A percentile compares a stretch with the other conserved stretches of the same genome.
Evolutionary conservation across 2,329 filamentous ascomycete species (phyloP).

Genomic region (Pseudogymnoascus sp.): DNA sequence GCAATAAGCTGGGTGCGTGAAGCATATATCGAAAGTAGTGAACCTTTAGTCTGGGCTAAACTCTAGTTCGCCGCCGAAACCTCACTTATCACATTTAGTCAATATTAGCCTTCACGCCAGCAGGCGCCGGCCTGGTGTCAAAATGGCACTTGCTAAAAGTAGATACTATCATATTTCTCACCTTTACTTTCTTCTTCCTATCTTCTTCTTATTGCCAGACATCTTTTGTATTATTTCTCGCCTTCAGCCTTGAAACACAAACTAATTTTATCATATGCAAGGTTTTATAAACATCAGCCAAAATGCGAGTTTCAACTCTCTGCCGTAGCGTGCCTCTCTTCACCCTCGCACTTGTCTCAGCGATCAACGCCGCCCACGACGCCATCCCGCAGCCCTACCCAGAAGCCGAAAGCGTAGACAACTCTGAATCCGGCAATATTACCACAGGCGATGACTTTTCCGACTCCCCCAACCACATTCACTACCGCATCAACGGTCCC

Average conservation of each 20-base stretch:
- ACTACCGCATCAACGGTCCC: background rate
- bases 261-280: background rate
- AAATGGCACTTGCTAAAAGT: background rate
- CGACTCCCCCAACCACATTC: background rate
- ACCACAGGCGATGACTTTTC: background rate
- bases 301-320: background rate
- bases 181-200: background rate
- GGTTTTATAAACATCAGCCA: background rate
- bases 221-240: background rate
- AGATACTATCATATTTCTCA: background rate
- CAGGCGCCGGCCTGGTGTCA: background rate
- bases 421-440: background rate
- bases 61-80: background rate
- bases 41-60: background rate
- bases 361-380: background rate
- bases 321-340: background rate
- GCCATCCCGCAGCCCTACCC: background rate
- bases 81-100: slow-evolving; percentile 1
- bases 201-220: background rate
- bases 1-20: background rate
- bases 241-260: no score
- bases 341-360: background rate
- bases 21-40: background rate
- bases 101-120: background rate
- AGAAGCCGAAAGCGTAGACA: background rate